Conservation (phyloP, 2,329 filamentous ascomycete genomes). For the Cladophialophora immunda region DNA sequence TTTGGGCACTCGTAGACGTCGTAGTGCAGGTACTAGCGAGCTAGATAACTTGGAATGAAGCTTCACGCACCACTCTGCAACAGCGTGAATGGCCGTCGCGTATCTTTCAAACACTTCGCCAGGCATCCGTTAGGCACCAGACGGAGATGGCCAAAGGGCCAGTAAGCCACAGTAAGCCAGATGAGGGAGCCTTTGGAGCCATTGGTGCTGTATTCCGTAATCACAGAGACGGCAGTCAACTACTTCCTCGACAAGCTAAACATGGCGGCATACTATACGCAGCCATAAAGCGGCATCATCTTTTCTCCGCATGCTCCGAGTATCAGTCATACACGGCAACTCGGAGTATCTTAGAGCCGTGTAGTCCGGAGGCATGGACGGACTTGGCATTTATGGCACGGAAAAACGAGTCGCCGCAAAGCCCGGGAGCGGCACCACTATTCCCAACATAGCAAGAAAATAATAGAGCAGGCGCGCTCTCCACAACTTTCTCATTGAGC, state of each 20-base stretch:
- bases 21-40: neutral
- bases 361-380: neutral
- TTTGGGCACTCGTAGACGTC: conserved; percentile 11
- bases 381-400: neutral
- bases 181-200: neutral
- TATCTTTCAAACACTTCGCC: neutral
- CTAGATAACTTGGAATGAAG: neutral
- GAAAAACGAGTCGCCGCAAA: conserved; percentile 8
- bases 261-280: neutral
- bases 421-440: neutral
- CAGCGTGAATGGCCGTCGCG: conserved; percentile 18
- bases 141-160: neutral
- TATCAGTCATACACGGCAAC: conserved; percentile 11
- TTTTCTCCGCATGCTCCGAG: conserved; percentile 4
- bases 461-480: conserved; percentile 14
- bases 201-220: neutral
- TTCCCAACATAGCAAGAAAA: neutral
- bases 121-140: neutral
- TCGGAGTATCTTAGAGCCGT: neutral
- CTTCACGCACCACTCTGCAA: neutral
- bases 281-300: neutral
- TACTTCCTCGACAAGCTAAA: conserved; percentile 16
- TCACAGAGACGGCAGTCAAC: neutral
- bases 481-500: conserved; percentile 6
- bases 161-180: neutral